Base-by-base conservation (phyloP, 768 basidiomycete genomes). In the Calocera viscosa region DNA sequence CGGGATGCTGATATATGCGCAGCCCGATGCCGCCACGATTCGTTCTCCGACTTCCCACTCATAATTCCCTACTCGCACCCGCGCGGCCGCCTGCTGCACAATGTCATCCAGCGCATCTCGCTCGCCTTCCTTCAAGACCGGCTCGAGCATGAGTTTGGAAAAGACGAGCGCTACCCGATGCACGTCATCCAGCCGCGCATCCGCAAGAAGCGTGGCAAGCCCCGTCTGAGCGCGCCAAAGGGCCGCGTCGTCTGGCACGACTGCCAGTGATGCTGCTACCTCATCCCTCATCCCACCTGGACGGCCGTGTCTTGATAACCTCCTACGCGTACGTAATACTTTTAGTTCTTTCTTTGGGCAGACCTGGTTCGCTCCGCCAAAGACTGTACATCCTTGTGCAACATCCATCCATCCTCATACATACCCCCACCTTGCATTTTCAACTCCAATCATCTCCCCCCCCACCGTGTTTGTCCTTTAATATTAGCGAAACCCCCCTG, bases 41-140 rank as follows among this genome's bases (percentile, higher is more conserved):
- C 75, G 35, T 77, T 77, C 70, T 73, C 74, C 53, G 78, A 78
- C 66, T 72, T 76, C 64, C 77, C 73, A 70, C 68, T 77, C 63
- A 74, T 76, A 47, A 67, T 79, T 35, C 76, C 77, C 8, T 67
- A 71, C 40, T 68, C 34, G 11, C 38, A 53, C 28, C 30, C n/a
- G 19, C 49, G 35, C 24, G 49, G 49, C 33, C 32, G 33, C 32
- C 35, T 33, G 19, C 49, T 66, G 22, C 53, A 53, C 34, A 39
- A 35, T 24, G 35, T 38, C 32, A 66, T 66, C 26, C 32, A 53
- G 34, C 35, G 39, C 19, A 49, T 66, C 19, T 66, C 66, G 28
- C 66, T 53, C 49, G 47, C 66, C 7, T 66, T 66, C 49, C 30
- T 66, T 5, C 32, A 53, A 19, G 66, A 66, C 24, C 66, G 66